Percentiles rank a stretch among this genome's conserved stretches.
Conservation (phyloP, 768 basidiomycete species). For the Lentinula lateritia region DNA sequence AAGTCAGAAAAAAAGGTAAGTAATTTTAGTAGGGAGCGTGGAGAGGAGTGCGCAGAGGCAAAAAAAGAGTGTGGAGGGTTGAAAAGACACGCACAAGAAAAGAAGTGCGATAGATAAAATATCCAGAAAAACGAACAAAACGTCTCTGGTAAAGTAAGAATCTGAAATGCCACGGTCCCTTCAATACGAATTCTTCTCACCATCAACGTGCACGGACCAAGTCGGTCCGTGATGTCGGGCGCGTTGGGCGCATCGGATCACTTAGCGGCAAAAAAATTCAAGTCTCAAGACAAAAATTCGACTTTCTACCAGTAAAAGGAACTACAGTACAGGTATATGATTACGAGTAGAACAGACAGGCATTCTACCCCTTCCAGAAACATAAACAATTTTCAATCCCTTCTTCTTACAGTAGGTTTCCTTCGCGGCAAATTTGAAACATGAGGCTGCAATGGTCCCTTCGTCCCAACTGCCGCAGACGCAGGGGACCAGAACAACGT, state of each 20-base stretch:
- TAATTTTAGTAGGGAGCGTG: slow-evolving; percentile 9
- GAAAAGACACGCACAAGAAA: slow-evolving; percentile 13
- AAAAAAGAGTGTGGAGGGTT: slow-evolving; percentile 8
- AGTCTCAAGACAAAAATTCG: not conserved
- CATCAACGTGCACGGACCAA: slow-evolving; percentile 2
- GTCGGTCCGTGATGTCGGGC: not conserved
- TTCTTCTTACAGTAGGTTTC: not conserved
- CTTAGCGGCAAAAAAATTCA: not conserved
- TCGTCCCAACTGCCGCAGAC: not conserved
- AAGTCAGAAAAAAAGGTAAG: slow-evolving; percentile 7
- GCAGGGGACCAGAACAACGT: not conserved
- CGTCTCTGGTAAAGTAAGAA: slow-evolving; percentile 7
- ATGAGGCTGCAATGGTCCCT: slow-evolving; percentile 6
- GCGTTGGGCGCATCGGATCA: not conserved
- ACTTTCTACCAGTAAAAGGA: not conserved
- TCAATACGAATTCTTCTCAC: not conserved
- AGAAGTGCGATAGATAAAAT: slow-evolving; percentile 11
- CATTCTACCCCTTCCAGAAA: too few species aligned
- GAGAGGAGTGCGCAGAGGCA: not conserved
- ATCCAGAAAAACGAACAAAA: slow-evolving; percentile 11
- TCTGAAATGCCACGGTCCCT: not conserved
- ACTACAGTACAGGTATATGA: too few species aligned
- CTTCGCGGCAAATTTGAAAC: slow-evolving; percentile 3
- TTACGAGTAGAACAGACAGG: not conserved
- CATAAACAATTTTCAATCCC: not conserved